Evolutionary conservation across 495 filamentous ascomycete species (phyloP).

Genomic region (Sabuloglossum arenarium): DNA sequence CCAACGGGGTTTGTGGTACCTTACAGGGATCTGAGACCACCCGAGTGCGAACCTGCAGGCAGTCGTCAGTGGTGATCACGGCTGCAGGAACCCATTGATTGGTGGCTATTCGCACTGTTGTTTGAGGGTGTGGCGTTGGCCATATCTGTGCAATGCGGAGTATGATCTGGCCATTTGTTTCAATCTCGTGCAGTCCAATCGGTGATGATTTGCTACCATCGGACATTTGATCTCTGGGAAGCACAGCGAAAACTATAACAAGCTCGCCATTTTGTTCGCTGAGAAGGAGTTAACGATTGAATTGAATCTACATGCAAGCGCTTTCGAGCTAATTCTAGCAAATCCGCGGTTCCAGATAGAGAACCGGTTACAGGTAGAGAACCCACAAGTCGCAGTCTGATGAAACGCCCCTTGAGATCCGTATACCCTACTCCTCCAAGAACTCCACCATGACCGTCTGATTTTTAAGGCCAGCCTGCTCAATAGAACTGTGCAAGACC

Average conservation of each 20-base stretch:
- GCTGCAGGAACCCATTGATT: background rate
- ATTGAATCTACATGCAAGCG: background rate
- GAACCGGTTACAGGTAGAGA: background rate
- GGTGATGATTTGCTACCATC: background rate
- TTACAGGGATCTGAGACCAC: background rate
- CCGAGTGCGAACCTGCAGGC: background rate
- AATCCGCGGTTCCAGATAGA: background rate
- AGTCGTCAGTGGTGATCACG: background rate
- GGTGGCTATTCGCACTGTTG: background rate
- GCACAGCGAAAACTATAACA: background rate
- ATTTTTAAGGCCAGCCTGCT: constrained; percentile 71
- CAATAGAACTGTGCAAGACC: constrained; percentile 45
- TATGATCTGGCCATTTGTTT: background rate
- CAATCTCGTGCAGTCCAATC: background rate
- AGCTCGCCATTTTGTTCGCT: too few relatives aligned
- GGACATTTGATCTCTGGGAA: background rate
- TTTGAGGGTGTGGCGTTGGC: background rate
- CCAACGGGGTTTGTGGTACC: background rate
- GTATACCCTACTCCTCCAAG: constrained; percentile 25
- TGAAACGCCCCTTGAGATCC: background rate
- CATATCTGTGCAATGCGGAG: background rate
- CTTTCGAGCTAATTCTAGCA: background rate
- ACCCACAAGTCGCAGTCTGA: background rate
- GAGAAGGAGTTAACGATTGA: too few relatives aligned
- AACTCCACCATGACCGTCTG: constrained; percentile 88